Evolutionary conservation across 2,329 filamentous ascomycete species (phyloP), one percentile per base, ranked within the genome.

Genomic region (Fusarium fujikuroi): DNA sequence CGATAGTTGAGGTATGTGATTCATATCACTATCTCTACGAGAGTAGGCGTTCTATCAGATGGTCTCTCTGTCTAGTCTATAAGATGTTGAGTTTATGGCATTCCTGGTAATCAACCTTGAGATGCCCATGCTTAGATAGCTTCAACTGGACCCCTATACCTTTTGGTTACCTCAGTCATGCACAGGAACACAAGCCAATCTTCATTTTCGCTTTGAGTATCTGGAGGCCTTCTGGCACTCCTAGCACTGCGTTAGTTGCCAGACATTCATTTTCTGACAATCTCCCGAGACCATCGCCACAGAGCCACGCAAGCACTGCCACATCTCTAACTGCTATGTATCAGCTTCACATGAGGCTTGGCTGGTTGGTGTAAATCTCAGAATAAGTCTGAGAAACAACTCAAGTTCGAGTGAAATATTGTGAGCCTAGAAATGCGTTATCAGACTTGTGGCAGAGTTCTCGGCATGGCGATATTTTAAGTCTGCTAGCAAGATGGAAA

Each of bases 291-390:
- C n/a, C 63, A 69, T 54, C 36, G 71, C 71, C 72, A 69, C 67
- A 52, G 42, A 49, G 68, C 63, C 71, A 74, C 57, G 43, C 32
- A 47, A 62, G 72, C 68, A 74, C 71, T 37, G 71, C 72, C 72
- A 74, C 72, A 62, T 28, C 28, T 53, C 39, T 44, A 23, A 34
- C 14, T 19, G 32, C 32, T 12, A 32, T 32, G 32, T 32, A 32
- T 16, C 21, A 36, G 23, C 14, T 64, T 43, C 47, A 34, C 60
- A 63, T 70, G 25, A 66, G 47, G 37, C 43, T 54, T 57, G 43
- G 15, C 15, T n/a, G 34, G 23, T n/a, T 19, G 5, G n/a, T 9
- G 9, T 37, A 28, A 50, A 10, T 18, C 9, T 49, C 19, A 12
- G 18, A 58, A 18, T 11, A 14, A 36, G 16, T 9, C 8, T 37